These are phyloP conservation scores for Phyllosticta citribraziliensis DNA, from an alignment of 2,329 filamentous ascomycete species.

Conservation along the genomic window DNA sequence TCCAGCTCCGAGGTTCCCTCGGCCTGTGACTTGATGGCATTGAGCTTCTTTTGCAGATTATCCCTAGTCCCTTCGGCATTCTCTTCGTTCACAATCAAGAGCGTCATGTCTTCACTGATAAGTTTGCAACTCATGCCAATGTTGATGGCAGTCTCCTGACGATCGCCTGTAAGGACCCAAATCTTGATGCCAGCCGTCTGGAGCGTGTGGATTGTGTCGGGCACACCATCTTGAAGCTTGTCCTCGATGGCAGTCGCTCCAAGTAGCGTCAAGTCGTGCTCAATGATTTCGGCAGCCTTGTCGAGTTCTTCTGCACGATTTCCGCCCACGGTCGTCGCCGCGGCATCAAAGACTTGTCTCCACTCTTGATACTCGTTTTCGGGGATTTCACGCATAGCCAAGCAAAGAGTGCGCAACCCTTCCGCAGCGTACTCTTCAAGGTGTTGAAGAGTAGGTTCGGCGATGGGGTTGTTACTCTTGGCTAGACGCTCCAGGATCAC, in stretches of 20 bases:
- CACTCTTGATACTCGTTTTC: constrained; percentile 85
- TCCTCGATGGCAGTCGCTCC: constrained; percentile 97
- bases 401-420: constrained; percentile 84
- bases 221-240: constrained; percentile 90
- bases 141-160: constrained; percentile 98
- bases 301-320: constrained; percentile 91
- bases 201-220: constrained; percentile 93
- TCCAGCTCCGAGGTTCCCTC: constrained; percentile 70
- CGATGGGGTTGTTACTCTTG: constrained; percentile 66
- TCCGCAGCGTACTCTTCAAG: constrained; percentile 98
- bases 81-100: constrained; percentile 94
- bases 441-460: constrained; percentile 84
- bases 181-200: constrained; percentile 97
- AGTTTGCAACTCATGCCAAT: constrained; percentile 99
- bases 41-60: constrained; percentile 87
- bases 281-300: constrained; percentile 92
- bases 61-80: constrained; percentile 66
- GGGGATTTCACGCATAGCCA: constrained; percentile 86
- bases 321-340: constrained; percentile 80
- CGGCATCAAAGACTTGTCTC: constrained; percentile 76
- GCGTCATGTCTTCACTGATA: constrained; percentile 96
- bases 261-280: constrained; percentile 81
- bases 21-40: constrained; percentile 77
- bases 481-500: constrained; percentile 89
- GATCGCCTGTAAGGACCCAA: constrained; percentile 94